Evolutionary conservation across 352 stramenopile species (phyloP), one percentile per base, ranked within the genome.

Genomic region (Phytophthora sojae): DNA sequence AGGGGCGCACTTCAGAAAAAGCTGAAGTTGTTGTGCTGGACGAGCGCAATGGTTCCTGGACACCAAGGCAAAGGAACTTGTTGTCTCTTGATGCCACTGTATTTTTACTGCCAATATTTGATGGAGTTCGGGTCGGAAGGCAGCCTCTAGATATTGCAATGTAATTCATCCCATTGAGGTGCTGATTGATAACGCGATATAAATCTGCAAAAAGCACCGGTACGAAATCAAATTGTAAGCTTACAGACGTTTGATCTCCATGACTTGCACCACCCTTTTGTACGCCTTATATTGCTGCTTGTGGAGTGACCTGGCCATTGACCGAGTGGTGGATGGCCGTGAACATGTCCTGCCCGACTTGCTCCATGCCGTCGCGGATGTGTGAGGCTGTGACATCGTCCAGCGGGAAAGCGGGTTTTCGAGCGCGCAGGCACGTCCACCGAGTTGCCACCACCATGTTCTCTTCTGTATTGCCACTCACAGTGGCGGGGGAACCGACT

Each of bases 391-490:
- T 60, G 30, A 37, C 67, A 19, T 58, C 54, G 45, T 75, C 67
- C 23, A 75, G 55, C 6, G 61, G 17, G 23, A 75, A 75, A 11
- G 47, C 32, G 4, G 78, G 69, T 45, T 79, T 71, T 11, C 69
- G 69, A 58, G 81, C 71, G n/a, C 72, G 72, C n/a, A 82, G 61
- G 57, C 76, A 81, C 0, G 75, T 76, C 78, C 75, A 83, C 4
- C 75, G 72, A 6, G 54, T 51, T 5, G 78, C 66, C 23, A 80
- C 56, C 11, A 79, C 79, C 25, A 76, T 61, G 12, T 72, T 61
- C 0, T 66, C 44, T 52, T 64, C 45, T 3, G 30, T 42, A 21
- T 32, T 42, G 11, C 56, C 67, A 29, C 47, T 61, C 14, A 17
- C n/a, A 37, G 47, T 37, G 26, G 21, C 58, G 9, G 52, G 44